These are phyloP conservation scores for Zangia roseola DNA, from an alignment of 768 basidiomycete genomes.

Conservation along the genomic window DNA sequence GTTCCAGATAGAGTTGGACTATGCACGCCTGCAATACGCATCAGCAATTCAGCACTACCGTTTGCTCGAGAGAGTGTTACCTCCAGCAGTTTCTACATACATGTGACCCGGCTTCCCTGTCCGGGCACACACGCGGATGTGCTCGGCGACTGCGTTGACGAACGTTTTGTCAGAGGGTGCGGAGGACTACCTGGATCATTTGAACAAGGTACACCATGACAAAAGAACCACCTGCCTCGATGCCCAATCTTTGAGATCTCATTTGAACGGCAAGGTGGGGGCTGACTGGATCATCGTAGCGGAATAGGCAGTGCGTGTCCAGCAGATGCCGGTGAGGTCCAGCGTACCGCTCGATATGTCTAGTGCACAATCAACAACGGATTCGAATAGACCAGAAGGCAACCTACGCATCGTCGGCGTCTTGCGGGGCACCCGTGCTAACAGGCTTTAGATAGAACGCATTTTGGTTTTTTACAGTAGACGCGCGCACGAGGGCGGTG, in stretches of 20 bases:
- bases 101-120: conserved; percentile 46
- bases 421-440: conserved; percentile 77
- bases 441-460: conserved; percentile 87
- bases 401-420: conserved; percentile 82
- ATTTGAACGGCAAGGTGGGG: conserved; percentile 83
- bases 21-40: conserved; percentile 67
- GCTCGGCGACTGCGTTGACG: conserved; percentile 58
- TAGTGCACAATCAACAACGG: conserved; percentile 28
- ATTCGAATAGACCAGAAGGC: not conserved
- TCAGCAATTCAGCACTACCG: conserved; percentile 3
- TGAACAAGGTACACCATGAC: not conserved
- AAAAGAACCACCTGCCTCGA: conserved; percentile 25
- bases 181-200: conserved; percentile 22
- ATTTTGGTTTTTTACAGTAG: conserved; percentile 49
- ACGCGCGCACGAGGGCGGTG: conserved; percentile 78
- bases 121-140: conserved; percentile 56
- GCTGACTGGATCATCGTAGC: conserved; percentile 86
- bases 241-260: conserved; percentile 33
- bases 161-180: conserved; percentile 65
- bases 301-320: conserved; percentile 70
- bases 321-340: conserved; percentile 42
- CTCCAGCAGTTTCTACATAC: conserved; percentile 95
- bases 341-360: conserved; percentile 63
- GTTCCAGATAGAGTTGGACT: conserved; percentile 83
- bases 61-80: conserved; percentile 46